Evolutionary conservation across 805 yeast species (phyloP).

Genomic region (Torulaspora maleeae): DNA sequence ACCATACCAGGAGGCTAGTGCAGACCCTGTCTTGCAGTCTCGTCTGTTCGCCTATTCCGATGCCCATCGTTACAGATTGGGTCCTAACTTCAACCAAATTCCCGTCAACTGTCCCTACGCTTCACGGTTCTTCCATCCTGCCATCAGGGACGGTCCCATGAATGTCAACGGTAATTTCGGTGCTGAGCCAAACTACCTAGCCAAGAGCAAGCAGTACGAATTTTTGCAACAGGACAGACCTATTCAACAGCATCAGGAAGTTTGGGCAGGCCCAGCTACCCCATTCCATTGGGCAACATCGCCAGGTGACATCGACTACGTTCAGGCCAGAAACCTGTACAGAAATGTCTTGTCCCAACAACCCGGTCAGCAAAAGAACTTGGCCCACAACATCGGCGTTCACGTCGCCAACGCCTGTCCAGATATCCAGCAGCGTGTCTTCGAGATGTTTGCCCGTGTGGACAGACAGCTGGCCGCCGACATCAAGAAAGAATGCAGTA

Average conservation of each 20-base stretch:
- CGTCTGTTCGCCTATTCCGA: conserved; percentile 80
- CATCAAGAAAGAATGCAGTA: conserved; percentile 55
- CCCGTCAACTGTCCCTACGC: conserved; percentile 86
- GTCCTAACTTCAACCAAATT: conserved; percentile 71
- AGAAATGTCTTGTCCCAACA: conserved; percentile 64
- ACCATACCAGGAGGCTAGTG: conserved; percentile 76
- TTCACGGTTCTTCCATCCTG: conserved; percentile 55
- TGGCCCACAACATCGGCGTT: conserved; percentile 77
- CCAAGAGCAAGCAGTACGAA: conserved; percentile 42
- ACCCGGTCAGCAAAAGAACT: conserved; percentile 76
- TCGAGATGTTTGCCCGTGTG: conserved; percentile 71
- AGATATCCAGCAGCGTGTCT: conserved; percentile 71
- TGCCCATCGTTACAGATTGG: conserved; percentile 76
- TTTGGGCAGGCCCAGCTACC: conserved; percentile 76
- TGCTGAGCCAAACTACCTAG: conserved; percentile 67
- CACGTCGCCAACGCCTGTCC: conserved; percentile 69
- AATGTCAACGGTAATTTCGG: conserved; percentile 67
- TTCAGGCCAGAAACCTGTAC: conserved; percentile 75
- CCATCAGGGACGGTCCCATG: conserved; percentile 81
- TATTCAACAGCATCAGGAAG: conserved; percentile 65
- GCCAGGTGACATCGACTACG: conserved; percentile 61
- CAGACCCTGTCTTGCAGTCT: conserved; percentile 80
- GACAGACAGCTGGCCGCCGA: conserved; percentile 60
- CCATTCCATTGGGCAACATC: conserved; percentile 81
- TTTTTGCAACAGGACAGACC: conserved; percentile 30